Evolutionary conservation across 768 basidiomycete genomes (phyloP).

Genomic region (Coprinopsis marcescibilis): DNA sequence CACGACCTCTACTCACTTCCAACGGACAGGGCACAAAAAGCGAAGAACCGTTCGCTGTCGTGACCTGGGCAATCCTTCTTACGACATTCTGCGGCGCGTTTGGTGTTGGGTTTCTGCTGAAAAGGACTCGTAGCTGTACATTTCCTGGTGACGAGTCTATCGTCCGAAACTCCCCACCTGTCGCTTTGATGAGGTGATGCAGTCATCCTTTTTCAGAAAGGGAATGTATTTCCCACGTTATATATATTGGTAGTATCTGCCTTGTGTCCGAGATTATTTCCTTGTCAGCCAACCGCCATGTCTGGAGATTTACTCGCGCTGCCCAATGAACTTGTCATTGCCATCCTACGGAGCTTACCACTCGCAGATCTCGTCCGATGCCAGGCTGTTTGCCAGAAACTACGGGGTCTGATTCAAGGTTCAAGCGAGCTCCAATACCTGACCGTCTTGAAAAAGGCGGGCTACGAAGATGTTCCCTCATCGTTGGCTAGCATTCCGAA

Average conservation of each 20-base stretch:
- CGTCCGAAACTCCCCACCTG: no score
- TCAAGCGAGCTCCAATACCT: constrained; percentile 29
- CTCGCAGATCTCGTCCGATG: constrained; percentile 20
- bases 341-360: constrained; percentile 24
- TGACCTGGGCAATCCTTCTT: constrained; percentile 51
- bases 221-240: no score
- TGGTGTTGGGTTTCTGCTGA: constrained; percentile 23
- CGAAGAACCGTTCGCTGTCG: constrained; percentile 46
- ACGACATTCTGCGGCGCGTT: constrained; percentile 47
- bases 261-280: no score
- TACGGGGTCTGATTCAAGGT: constrained; percentile 21
- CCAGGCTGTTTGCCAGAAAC: constrained; percentile 15
- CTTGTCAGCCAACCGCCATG: no score
- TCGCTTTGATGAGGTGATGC: no score
- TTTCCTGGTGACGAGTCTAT: background rate
- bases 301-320: background rate
- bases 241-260: no score
- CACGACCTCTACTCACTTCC: constrained; percentile 23
- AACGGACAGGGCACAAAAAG: background rate
- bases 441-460: constrained; percentile 20
- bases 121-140: constrained; percentile 13
- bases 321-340: constrained; percentile 22
- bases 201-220: no score
- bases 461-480: constrained; percentile 25
- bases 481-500: constrained; percentile 19